Evolutionary conservation across 441 rosid species (phyloP).

Genomic region (Gossypium schwendimanii): DNA sequence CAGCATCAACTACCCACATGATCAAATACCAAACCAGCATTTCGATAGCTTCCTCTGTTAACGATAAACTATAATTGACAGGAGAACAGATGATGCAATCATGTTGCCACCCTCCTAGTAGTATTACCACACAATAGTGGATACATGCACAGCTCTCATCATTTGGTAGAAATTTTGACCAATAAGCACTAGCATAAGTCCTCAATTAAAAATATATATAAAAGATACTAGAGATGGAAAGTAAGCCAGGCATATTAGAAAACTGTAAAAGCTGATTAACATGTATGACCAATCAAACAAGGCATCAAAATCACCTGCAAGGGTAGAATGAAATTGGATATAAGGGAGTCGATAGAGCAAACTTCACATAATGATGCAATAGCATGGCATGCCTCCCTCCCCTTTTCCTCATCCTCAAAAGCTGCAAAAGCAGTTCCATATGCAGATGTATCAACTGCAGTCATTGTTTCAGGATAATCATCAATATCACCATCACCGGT

Average conservation of each 20-base stretch:
- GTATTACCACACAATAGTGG: background rate
- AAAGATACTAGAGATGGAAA: background rate
- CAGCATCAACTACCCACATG: background rate
- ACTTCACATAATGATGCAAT: conserved; percentile 84
- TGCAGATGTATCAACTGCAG: conserved; percentile 41
- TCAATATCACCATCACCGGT: conserved; percentile 26
- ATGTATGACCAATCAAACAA: conserved; percentile 1
- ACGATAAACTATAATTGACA: background rate
- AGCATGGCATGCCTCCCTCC: conserved; percentile 85
- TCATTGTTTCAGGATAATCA: conserved; percentile 18
- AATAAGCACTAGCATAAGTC: background rate
- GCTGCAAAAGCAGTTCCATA: conserved; percentile 48
- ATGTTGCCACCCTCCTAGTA: background rate
- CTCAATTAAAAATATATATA: background rate
- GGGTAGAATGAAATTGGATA: conserved; percentile 90
- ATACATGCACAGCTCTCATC: background rate
- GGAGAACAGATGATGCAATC: background rate
- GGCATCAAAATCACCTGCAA: conserved; percentile 58
- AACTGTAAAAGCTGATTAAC: conserved; percentile 4
- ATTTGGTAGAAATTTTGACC: background rate
- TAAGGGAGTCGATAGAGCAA: conserved; percentile 82
- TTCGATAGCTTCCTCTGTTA: conserved; percentile 2
- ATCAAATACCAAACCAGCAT: background rate
- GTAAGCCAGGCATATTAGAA: background rate
- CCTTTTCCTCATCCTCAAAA: conserved; percentile 46